Conservation (phyloP, 192 early-diverging fungal species). For the Backusella tarrabulga region DNA sequence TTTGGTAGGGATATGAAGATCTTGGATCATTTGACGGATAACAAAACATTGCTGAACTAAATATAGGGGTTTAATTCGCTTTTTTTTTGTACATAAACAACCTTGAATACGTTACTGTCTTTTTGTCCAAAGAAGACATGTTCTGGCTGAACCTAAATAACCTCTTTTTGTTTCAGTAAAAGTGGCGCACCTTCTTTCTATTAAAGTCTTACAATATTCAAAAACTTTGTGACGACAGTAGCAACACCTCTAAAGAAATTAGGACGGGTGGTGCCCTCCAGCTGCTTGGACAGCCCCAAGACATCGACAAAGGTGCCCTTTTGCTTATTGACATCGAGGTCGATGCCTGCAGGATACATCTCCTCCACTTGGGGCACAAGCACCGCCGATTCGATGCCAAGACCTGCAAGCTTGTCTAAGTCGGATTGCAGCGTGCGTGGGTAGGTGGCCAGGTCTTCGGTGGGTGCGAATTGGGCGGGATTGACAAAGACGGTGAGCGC, state of each 20-base stretch:
- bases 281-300: conserved; percentile 82
- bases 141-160: conserved; percentile 62
- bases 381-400: conserved; percentile 52
- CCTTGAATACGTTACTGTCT: conserved; percentile 55
- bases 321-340: conserved; percentile 75
- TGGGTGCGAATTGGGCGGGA: conserved; percentile 97
- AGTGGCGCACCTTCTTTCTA: too few species aligned
- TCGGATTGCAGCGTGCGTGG: conserved; percentile 84
- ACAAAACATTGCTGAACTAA: conserved; percentile 84
- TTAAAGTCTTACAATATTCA: conserved; percentile 64
- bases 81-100: not conserved
- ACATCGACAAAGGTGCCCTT: conserved; percentile 92
- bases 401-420: conserved; percentile 59
- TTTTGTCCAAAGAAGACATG: conserved; percentile 94
- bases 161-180: not conserved
- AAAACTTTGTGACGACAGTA: conserved; percentile 91
- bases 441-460: conserved; percentile 89
- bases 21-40: conserved; percentile 74
- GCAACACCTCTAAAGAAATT: conserved; percentile 97
- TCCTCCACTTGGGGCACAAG: conserved; percentile 72
- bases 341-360: conserved; percentile 94
- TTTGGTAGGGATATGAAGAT: conserved; percentile 77
- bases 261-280: conserved; percentile 91
- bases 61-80: not conserved
- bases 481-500: conserved; percentile 95